Evolutionary conservation across 495 filamentous ascomycete genomes (phyloP).

Genomic region (Aspergillus olivimuriae): DNA sequence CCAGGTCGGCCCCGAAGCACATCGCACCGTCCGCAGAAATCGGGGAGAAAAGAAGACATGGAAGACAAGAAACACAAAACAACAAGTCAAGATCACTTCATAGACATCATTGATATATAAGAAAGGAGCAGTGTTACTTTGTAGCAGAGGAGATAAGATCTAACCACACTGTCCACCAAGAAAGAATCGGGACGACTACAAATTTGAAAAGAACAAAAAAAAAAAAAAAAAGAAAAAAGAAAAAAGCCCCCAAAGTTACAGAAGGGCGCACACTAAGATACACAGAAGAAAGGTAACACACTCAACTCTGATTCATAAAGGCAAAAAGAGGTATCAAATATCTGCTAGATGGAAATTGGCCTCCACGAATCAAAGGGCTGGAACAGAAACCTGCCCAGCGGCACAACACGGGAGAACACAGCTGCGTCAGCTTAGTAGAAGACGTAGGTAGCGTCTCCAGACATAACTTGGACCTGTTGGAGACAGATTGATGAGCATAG

Average conservation of each 20-base stretch:
- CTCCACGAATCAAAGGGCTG: neutral
- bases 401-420: slow-evolving; percentile 1
- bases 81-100: neutral
- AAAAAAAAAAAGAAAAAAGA: slow-evolving; percentile 5
- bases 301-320: slow-evolving; percentile 11
- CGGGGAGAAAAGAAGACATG: no score
- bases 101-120: slow-evolving; percentile 1
- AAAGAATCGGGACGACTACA: neutral
- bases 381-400: slow-evolving; percentile 7
- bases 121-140: slow-evolving; percentile 14
- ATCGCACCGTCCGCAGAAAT: no score
- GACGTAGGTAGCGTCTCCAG: slow-evolving; percentile 41
- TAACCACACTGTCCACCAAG: slow-evolving; percentile 19
- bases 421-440: slow-evolving; percentile 26
- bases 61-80: no score
- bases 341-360: slow-evolving; percentile 11
- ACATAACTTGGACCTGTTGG: slow-evolving; percentile 36
- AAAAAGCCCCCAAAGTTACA: slow-evolving; percentile 28
- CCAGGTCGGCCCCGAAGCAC: no score
- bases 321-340: slow-evolving; percentile 12
- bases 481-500: slow-evolving; percentile 11
- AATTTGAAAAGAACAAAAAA: neutral
- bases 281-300: slow-evolving; percentile 30
- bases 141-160: slow-evolving; percentile 17
- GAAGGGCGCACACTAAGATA: slow-evolving; percentile 37